Conservation (phyloP, 2,329 filamentous ascomycete genomes). For the Graphiopsis chlorocephala region DNA sequence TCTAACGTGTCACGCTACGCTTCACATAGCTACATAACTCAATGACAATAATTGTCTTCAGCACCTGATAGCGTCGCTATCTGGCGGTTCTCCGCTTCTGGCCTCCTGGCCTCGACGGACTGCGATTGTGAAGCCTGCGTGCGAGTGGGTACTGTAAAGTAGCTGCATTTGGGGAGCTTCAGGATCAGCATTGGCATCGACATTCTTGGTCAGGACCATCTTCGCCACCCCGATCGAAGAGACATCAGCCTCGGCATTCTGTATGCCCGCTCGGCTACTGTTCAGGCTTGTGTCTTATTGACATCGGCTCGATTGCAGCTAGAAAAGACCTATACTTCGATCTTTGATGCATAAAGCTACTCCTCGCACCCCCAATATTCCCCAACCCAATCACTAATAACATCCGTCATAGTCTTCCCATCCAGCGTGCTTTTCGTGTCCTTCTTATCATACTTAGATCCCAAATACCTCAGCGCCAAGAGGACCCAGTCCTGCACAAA, state of each 20-base stretch:
- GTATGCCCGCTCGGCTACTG: neutral
- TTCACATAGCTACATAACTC: no score
- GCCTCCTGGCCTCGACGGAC: no score
- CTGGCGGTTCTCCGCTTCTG: no score
- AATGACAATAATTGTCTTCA: no score
- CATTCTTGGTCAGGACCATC: neutral
- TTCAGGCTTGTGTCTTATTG: neutral
- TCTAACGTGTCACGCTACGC: neutral
- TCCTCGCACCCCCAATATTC: conserved; percentile 49
- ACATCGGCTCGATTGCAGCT: no score
- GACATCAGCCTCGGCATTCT: neutral
- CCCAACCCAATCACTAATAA: conserved; percentile 60
- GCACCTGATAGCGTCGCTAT: no score
- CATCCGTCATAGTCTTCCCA: conserved; percentile 53
- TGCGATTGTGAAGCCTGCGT: no score
- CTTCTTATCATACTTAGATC: conserved; percentile 47
- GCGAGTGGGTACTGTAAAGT: no score
- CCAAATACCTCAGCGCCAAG: conserved; percentile 65
- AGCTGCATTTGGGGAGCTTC: no score
- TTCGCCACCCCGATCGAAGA: neutral
- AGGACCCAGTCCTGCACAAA: conserved; percentile 84
- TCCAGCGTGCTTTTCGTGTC: conserved; percentile 55
- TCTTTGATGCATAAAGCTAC: neutral
- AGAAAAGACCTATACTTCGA: no score
- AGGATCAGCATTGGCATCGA: no score